Evolutionary conservation across 352 stramenopile species (phyloP).

Genomic region (Phytopythium boreale): DNA sequence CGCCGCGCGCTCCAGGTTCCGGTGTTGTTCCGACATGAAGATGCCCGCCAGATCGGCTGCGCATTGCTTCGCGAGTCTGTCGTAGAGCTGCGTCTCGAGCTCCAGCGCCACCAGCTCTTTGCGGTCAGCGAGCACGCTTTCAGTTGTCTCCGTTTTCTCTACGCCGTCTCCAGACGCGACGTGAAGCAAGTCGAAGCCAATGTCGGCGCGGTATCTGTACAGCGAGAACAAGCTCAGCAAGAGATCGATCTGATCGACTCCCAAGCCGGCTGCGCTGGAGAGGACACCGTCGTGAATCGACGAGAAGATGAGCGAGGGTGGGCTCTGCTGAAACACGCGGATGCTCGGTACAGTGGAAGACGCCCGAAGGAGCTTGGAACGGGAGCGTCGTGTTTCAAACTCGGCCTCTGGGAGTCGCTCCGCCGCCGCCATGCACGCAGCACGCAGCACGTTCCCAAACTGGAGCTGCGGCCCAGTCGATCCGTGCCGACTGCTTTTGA

Average conservation of each 20-base stretch:
- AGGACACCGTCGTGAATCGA: slow-evolving; percentile 45
- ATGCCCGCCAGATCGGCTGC: slow-evolving; percentile 55
- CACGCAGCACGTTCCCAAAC: neutral
- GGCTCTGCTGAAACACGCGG: slow-evolving; percentile 72
- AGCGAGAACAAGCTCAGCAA: slow-evolving; percentile 80
- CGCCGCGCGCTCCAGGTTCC: slow-evolving; percentile 58
- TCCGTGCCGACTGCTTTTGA: too few species aligned
- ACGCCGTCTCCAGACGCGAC: slow-evolving; percentile 20
- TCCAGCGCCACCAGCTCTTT: slow-evolving; percentile 58
- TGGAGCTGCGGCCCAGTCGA: neutral
- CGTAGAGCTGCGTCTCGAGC: slow-evolving; percentile 75
- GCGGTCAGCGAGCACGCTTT: slow-evolving; percentile 17
- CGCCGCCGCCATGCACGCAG: slow-evolving; percentile 22
- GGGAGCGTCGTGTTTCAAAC: slow-evolving; percentile 47
- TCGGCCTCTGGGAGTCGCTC: slow-evolving; percentile 50
- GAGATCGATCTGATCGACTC: slow-evolving; percentile 64
- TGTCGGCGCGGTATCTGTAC: slow-evolving; percentile 83
- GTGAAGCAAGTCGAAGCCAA: slow-evolving; percentile 51
- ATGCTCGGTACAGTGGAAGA: slow-evolving; percentile 27
- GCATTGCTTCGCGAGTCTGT: slow-evolving; percentile 65
- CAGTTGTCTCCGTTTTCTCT: slow-evolving; percentile 7
- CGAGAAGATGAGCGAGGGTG: slow-evolving; percentile 68
- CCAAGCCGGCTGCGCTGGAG: slow-evolving; percentile 21
- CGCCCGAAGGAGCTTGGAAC: slow-evolving; percentile 4
- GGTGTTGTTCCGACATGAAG: slow-evolving; percentile 52